A percentile compares a stretch with the other conserved stretches of the same genome.
These are phyloP conservation scores for Venturia nashicola DNA, from an alignment of 2,329 filamentous ascomycete genomes.

Conservation along the genomic window DNA sequence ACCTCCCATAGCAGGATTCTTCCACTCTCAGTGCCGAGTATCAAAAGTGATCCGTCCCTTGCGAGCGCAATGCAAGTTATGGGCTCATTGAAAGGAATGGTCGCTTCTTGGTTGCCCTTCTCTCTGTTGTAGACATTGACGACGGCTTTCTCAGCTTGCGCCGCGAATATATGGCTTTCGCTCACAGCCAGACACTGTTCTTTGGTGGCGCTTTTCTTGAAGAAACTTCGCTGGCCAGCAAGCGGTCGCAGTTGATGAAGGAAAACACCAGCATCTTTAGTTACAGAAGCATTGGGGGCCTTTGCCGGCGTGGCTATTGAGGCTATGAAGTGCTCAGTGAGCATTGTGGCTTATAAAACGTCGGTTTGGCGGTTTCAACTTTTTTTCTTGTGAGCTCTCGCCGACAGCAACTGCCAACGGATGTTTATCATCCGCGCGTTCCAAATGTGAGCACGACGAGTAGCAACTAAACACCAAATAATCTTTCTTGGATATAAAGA, in stretches of 20 bases:
- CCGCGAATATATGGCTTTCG: constrained; percentile 76
- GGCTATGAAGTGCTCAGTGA: constrained; percentile 9
- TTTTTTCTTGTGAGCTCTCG: neutral
- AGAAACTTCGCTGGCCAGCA: constrained; percentile 59
- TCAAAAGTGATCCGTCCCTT: constrained; percentile 48
- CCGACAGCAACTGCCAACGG: neutral
- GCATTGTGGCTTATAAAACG: neutral
- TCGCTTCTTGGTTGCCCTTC: constrained; percentile 76
- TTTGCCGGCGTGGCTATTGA: constrained; percentile 6
- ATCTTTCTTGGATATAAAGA: too few relatives aligned
- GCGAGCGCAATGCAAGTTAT: constrained; percentile 67
- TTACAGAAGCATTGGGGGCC: constrained; percentile 28
- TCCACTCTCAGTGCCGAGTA: constrained; percentile 74
- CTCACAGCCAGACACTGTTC: constrained; percentile 70
- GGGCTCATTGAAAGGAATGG: constrained; percentile 76
- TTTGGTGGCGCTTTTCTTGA: constrained; percentile 86
- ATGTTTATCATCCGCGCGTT: neutral
- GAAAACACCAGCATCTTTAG: constrained; percentile 79
- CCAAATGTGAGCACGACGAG: too few relatives aligned
- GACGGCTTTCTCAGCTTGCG: constrained; percentile 81
- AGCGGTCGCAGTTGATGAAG: constrained; percentile 70
- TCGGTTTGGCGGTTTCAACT: neutral
- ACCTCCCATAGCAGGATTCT: constrained; percentile 91
- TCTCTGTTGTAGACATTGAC: constrained; percentile 82
- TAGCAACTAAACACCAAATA: too few relatives aligned